Percentiles rank a stretch among this genome's conserved stretches.
These are phyloP conservation scores for Silene noctiflora DNA, from an alignment of 179 eudicot species.

Conservation along the genomic window DNA sequence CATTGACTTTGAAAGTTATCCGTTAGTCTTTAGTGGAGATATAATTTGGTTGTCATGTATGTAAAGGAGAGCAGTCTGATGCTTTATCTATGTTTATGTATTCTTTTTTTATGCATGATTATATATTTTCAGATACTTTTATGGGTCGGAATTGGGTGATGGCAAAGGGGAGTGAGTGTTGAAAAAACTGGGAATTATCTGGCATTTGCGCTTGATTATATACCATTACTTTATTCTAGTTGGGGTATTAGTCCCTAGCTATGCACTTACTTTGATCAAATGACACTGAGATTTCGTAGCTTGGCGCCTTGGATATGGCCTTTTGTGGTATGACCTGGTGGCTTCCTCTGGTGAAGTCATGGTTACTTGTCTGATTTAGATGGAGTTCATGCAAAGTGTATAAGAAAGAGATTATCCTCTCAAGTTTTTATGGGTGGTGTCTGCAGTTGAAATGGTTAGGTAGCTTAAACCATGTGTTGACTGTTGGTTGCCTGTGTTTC, in stretches of 20 bases:
- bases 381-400: not conserved
- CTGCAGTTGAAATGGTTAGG: not conserved
- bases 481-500: not conserved
- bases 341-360: not conserved
- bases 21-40: not conserved
- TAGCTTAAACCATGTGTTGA: not conserved
- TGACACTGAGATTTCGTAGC: not conserved
- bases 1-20: not conserved
- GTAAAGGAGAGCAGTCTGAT: not conserved
- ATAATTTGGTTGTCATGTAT: not conserved
- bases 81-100: not conserved
- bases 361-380: constrained; percentile 3
- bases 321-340: not conserved
- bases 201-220: not conserved
- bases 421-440: not conserved
- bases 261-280: not conserved
- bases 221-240: too few species aligned
- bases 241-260: not conserved
- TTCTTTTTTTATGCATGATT: too few species aligned
- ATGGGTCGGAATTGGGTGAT: too few species aligned
- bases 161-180: not conserved
- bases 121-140: too few species aligned
- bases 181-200: not conserved
- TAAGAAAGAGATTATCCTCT: not conserved
- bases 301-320: not conserved